These are phyloP conservation scores for Nicotiana undulata DNA, from an alignment of 257 asterid genomes.

Conservation along the genomic window DNA sequence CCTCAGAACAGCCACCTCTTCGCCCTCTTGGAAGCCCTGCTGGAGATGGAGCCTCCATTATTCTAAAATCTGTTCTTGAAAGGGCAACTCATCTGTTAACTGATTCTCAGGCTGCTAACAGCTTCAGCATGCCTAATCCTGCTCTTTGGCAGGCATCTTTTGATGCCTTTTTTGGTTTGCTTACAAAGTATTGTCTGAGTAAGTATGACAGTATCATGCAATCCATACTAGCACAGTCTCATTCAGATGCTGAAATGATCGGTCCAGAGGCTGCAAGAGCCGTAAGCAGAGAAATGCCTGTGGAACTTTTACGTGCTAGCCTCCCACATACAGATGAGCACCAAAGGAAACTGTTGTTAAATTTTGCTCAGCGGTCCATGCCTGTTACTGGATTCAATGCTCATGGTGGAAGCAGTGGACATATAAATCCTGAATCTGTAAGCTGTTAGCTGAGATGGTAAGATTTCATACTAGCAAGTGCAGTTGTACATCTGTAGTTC, in stretches of 20 bases:
- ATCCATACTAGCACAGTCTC: conserved; percentile 15
- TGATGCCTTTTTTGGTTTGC: conserved; percentile 35
- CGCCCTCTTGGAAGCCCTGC: conserved; percentile 47
- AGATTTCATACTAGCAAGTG: background rate
- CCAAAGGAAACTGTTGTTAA: conserved; percentile 35
- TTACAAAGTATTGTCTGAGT: conserved; percentile 31
- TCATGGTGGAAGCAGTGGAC: conserved; percentile 19
- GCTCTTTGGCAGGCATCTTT: conserved; percentile 50
- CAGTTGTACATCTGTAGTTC: conserved; percentile 11
- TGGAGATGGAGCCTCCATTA: conserved; percentile 44
- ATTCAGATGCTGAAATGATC: conserved; percentile 7
- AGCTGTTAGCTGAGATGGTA: conserved; percentile 5
- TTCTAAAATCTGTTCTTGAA: conserved; percentile 38
- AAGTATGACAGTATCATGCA: conserved; percentile 33
- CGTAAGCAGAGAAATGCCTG: conserved; percentile 39
- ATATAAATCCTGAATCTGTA: conserved; percentile 9
- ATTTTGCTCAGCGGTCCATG: conserved; percentile 35
- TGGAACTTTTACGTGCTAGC: conserved; percentile 45
- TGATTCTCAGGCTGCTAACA: conserved; percentile 27
- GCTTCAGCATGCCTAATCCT: conserved; percentile 31
- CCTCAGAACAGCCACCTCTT: conserved; percentile 40
- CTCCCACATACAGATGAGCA: conserved; percentile 43
- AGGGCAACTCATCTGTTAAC: conserved; percentile 36
- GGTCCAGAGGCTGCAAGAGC: conserved; percentile 33
- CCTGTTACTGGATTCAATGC: conserved; percentile 25